phyloP scores from a whole-genome alignment of 495 filamentous ascomycete species.

The Xylaria acuta region DNA sequence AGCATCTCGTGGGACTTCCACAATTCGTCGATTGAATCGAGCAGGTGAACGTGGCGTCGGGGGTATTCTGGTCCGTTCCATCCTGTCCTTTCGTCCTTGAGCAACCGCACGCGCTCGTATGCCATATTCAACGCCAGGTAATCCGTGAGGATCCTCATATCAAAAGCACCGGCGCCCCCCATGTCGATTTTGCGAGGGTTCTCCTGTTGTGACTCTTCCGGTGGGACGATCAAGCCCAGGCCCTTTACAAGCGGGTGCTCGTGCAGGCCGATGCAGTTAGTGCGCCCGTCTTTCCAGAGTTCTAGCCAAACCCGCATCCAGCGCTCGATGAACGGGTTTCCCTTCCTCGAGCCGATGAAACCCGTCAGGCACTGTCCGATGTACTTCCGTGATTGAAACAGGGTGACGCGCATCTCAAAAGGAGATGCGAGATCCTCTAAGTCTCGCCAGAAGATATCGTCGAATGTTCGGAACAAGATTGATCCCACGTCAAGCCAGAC shows the following conservation, averaged over 20 bases:
- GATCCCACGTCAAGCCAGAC: constrained; percentile 44
- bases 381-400: constrained; percentile 25
- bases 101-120: constrained; percentile 25
- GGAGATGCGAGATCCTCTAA: constrained; percentile 40
- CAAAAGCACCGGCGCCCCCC: not conserved
- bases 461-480: constrained; percentile 39
- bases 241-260: constrained; percentile 35
- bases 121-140: constrained; percentile 25
- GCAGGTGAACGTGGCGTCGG: constrained; percentile 11
- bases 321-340: constrained; percentile 38
- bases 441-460: constrained; percentile 44
- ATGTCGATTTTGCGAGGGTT: not conserved
- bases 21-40: constrained; percentile 1
- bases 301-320: constrained; percentile 40
- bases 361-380: constrained; percentile 36
- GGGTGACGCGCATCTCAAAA: constrained; percentile 36
- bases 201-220: not conserved
- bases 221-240: constrained; percentile 22
- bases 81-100: constrained; percentile 18
- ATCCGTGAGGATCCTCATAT: constrained; percentile 10
- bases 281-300: constrained; percentile 38
- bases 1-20: constrained; percentile 20
- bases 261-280: constrained; percentile 30
- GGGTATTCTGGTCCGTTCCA: constrained; percentile 28
- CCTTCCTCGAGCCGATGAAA: constrained; percentile 40